Base-by-base conservation (phyloP, 176 grass and related monocot species). In the Guadua angustifolia region DNA sequence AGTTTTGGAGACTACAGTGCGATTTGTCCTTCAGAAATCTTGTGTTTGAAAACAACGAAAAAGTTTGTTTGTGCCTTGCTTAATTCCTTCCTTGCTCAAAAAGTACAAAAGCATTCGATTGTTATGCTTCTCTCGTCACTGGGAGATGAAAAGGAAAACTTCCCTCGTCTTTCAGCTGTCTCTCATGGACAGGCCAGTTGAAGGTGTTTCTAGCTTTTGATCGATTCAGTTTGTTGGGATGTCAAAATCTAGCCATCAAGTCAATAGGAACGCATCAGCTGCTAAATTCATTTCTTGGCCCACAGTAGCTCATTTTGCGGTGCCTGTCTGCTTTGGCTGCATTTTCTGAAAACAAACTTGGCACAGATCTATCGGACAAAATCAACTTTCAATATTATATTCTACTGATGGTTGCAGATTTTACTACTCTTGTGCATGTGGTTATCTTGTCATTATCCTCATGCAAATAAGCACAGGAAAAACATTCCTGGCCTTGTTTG, bases 181-280 rank as follows among this genome's bases (percentile, higher is more conserved):
- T 2, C 25, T 58, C 29, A 39, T 50, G 26, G 35, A 29, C 53
- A 18, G 6, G 11, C 29, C 29, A 29, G 29, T 19, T 85, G 52
- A 21, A 6, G 45, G 72, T 2, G 40, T 2, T 56, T 62, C 49
- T 50, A 47, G 46, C 57, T 19, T 81, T 33, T 33, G 10, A 85
- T 73, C n/a, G 0, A 57, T 73, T 79, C 26, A 13, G 79, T 83
- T 86, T 59, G 88, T 57, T 90, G 40, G 52, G 74, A 86, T 24
- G 88, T 90, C 88, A 8, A 74, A 74, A 59, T 86, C 84, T 71
- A 19, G 11, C 4, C 29, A 72, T 59, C 42, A 83, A 50, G 22
- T 52, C 71, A 85, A 16, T 22, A 44, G 69, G 15, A 80, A 81
- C 16, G 40, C 19, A 80, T 85, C 82, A 80, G 29, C 69, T 43